Evolutionary conservation across 345 rosid genomes (phyloP), one percentile per base, ranked within the genome.

Genomic region (Eutrema japonicum): DNA sequence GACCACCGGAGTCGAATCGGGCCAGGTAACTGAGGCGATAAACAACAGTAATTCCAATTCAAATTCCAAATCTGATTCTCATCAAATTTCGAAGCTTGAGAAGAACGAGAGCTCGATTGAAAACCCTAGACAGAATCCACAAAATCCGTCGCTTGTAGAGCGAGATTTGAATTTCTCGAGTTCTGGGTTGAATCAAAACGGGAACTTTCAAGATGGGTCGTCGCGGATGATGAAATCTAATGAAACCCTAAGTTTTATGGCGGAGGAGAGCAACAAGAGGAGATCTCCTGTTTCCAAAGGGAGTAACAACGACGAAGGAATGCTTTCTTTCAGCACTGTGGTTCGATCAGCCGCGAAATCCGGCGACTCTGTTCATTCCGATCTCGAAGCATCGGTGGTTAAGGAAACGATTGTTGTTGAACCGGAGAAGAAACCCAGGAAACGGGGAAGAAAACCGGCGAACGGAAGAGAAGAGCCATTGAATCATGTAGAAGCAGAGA

Each of bases 401-500:
- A 90, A 84, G 80, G 98, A 89, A 56, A 86, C 96, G 5, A 85
- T 92, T 66, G 82, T 85, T 29, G 84, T 85, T 10, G 85, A 83
- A 4, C 96, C 95, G 2, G 99, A 96, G 74, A 96, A 92, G 83
- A 89, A 73, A 84, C 99, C 99, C 0, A 63, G 97, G 49, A 96
- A 96, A 73, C 87, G 98, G 5, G 99, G 99, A 11, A 81, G 99
- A 43, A 96, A 96, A 68, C 99, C 99, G 0, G 99, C 99, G 0
- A 96, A 96, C 43, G 99, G 99, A 8, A 81, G 99, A 78, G 99
- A 96, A 76, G 98, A 96, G 82, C 99, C 99, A 0, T 64, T 96
- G 83, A 96, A 96, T 80, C 99, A 96, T n/a, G 99, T 96, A 0
- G 99, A 96, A 82, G 99, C 99, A 16, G 99, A 96, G 85, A 87